Percentiles rank a stretch among this genome's conserved stretches.
Evolutionary conservation across 2,329 filamentous ascomycete genomes (phyloP).

Genomic region (Ophioceras dolichostomum): DNA sequence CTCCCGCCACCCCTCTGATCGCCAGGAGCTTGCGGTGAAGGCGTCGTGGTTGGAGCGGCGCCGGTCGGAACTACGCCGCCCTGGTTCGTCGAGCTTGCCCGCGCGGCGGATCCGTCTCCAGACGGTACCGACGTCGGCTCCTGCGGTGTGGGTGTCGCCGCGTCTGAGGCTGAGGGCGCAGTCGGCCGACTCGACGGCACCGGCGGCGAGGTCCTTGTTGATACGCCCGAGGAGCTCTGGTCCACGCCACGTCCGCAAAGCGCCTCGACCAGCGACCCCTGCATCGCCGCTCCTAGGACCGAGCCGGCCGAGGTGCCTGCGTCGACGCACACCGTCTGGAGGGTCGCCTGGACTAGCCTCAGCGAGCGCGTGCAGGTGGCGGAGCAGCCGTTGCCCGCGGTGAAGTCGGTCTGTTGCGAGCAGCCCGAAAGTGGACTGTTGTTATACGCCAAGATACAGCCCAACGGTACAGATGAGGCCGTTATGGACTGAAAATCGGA

Average conservation of each 20-base stretch:
- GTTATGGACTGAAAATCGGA: conserved; percentile 27
- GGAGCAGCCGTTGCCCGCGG: conserved; percentile 22
- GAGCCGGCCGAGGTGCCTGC: conserved; percentile 38
- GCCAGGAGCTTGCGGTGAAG: neutral
- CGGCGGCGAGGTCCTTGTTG: neutral
- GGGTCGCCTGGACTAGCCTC: conserved; percentile 63
- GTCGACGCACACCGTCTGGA: conserved; percentile 59
- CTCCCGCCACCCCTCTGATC: conserved; percentile 6
- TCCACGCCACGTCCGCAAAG: conserved; percentile 16
- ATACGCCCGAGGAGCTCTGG: no score
- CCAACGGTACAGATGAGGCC: conserved; percentile 20
- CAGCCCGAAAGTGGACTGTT: conserved; percentile 24
- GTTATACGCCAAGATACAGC: conserved; percentile 29
- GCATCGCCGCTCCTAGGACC: conserved; percentile 22
- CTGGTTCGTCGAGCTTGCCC: neutral
- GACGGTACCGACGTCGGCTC: no score
- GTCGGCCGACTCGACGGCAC: neutral
- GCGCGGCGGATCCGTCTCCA: neutral
- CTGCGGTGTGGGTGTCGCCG: no score
- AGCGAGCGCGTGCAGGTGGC: conserved; percentile 37
- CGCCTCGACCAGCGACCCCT: conserved; percentile 21
- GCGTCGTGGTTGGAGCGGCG: neutral
- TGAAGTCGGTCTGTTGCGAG: conserved; percentile 19
- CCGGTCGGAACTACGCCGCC: neutral
- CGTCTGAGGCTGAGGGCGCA: neutral